These are phyloP conservation scores for Sicyos edulis DNA, from an alignment of 306 rosid genomes.

Conservation along the genomic window DNA sequence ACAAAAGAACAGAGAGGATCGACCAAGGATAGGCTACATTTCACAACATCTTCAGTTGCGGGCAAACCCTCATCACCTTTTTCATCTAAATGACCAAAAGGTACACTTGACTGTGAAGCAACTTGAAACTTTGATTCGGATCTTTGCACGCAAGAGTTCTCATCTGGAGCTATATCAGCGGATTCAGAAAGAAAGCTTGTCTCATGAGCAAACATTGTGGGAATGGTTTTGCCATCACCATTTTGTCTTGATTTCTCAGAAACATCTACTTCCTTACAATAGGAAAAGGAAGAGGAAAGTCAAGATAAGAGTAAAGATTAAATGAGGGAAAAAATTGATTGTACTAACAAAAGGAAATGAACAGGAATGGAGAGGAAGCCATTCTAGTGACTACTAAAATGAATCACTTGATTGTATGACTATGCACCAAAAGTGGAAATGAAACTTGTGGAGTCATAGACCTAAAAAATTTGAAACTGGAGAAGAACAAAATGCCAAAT, in stretches of 20 bases:
- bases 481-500: constrained; percentile 6
- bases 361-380: constrained; percentile 17
- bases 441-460: neutral
- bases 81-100: constrained; percentile 33
- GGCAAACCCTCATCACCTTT: constrained; percentile 32
- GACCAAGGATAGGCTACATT: constrained; percentile 45
- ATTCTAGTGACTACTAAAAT: neutral
- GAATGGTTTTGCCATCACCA: constrained; percentile 24
- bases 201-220: constrained; percentile 41
- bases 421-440: neutral
- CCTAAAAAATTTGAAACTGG: neutral
- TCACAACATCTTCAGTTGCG: constrained; percentile 59
- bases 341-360: constrained; percentile 33
- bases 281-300: constrained; percentile 26
- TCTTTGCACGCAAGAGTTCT: constrained; percentile 54
- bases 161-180: constrained; percentile 60
- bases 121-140: constrained; percentile 31
- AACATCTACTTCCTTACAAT: constrained; percentile 43
- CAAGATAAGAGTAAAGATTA: constrained; percentile 20
- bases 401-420: neutral
- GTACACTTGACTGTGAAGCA: constrained; percentile 49
- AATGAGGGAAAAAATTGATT: neutral
- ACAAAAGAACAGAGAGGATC: constrained; percentile 92
- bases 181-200: constrained; percentile 88
- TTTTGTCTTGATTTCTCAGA: constrained; percentile 31